Conservation (phyloP, 2,329 filamentous ascomycete species). For the Colletotrichum plurivorum region DNA sequence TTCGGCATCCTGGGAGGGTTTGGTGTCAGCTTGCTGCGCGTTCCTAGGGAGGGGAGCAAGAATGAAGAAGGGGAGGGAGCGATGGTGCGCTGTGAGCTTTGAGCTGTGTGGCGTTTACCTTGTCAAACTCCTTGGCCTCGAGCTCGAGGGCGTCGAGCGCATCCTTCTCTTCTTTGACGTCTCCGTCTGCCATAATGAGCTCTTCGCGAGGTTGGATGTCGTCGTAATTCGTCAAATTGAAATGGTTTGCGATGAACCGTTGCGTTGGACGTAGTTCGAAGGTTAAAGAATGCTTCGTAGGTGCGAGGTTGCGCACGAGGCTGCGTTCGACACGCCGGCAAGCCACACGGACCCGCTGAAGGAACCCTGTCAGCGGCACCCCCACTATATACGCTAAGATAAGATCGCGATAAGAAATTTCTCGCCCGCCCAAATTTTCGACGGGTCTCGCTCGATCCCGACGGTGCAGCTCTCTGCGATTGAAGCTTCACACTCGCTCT, state of each 20-base stretch:
- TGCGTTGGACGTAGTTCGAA: background rate
- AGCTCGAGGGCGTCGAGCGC: constrained; percentile 85
- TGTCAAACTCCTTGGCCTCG: constrained; percentile 92
- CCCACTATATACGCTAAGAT: constrained; percentile 36
- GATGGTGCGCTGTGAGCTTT: no score
- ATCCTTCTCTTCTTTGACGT: constrained; percentile 74
- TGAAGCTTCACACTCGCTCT: background rate
- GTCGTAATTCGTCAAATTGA: background rate
- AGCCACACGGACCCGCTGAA: constrained; percentile 23
- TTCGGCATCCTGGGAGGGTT: constrained; percentile 80
- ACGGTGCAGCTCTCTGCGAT: background rate
- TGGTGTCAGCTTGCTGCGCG: background rate
- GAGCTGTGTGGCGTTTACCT: constrained; percentile 65
- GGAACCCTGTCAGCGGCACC: constrained; percentile 3
- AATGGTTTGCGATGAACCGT: background rate
- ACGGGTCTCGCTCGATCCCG: constrained; percentile 3
- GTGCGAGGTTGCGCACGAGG: constrained; percentile 22
- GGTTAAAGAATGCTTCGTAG: background rate
- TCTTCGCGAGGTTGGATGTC: background rate
- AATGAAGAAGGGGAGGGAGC: background rate
- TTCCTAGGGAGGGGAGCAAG: no score
- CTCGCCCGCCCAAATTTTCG: constrained; percentile 38
- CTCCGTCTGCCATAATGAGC: constrained; percentile 54
- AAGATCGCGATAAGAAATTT: constrained; percentile 41
- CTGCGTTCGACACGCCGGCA: constrained; percentile 13